Conservation (phyloP, 2,329 filamentous ascomycete genomes). For the Xylariaceae sp. region DNA sequence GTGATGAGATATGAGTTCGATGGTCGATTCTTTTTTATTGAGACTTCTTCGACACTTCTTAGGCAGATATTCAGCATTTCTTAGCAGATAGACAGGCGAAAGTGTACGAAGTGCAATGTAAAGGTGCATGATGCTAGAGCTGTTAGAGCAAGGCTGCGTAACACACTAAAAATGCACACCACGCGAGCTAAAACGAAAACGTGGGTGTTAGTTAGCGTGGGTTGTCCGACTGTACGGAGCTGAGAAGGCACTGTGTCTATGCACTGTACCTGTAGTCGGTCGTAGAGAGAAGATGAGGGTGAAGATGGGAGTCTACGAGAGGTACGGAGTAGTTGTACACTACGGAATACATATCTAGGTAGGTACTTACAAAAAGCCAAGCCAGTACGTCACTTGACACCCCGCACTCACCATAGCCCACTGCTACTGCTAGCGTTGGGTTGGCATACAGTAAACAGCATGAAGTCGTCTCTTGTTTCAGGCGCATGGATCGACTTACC, state of each 20-base stretch:
- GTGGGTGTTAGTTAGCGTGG: not conserved
- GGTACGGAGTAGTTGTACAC: no score
- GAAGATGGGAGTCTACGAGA: no score
- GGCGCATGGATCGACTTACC: slow-evolving; percentile 9
- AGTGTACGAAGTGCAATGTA: not conserved
- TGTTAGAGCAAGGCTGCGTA: not conserved
- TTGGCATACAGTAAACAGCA: slow-evolving; percentile 4
- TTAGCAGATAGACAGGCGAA: no score
- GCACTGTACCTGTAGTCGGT: not conserved
- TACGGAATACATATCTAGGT: not conserved
- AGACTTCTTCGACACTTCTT: no score
- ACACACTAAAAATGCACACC: not conserved
- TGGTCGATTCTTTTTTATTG: no score
- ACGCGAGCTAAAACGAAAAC: not conserved
- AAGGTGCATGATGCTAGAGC: not conserved
- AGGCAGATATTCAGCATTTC: no score
- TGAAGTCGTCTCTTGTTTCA: slow-evolving; percentile 14
- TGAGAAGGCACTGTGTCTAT: not conserved
- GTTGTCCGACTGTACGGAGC: not conserved
- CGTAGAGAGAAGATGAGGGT: no score
- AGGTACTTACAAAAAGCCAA: not conserved
- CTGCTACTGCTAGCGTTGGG: not conserved
- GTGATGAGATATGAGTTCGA: no score
- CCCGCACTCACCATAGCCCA: slow-evolving; percentile 5
- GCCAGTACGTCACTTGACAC: not conserved